These are phyloP conservation scores for Solanum megistacrolobum DNA, from an alignment of 257 asterid genomes.

Conservation along the genomic window DNA sequence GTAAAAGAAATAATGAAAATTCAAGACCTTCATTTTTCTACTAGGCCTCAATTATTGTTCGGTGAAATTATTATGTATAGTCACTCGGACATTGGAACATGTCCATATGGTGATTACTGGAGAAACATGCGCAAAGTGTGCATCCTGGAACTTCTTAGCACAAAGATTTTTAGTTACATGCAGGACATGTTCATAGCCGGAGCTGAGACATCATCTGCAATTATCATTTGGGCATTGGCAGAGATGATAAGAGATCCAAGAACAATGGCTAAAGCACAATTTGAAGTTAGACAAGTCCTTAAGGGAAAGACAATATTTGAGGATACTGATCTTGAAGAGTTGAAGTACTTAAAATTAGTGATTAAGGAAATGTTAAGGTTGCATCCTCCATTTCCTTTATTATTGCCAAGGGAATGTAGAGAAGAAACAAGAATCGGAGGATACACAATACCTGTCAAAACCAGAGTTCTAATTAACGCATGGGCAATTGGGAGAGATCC, in stretches of 20 bases:
- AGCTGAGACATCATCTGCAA: not conserved
- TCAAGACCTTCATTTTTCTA: not conserved
- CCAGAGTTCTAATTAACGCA: not conserved
- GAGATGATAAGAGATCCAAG: not conserved
- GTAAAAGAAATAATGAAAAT: not conserved
- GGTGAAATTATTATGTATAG: not conserved
- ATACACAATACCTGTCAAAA: not conserved
- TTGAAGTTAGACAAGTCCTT: not conserved
- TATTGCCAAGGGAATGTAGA: slow-evolving; percentile 1
- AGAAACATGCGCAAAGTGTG: not conserved
- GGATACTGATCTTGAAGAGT: not conserved
- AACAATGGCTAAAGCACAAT: not conserved
- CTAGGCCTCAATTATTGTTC: not conserved
- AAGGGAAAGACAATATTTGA: not conserved
- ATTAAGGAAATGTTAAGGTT: not conserved
- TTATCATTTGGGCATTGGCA: not conserved
- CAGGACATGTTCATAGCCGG: not conserved
- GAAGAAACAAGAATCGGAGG: not conserved
- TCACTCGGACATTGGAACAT: not conserved
- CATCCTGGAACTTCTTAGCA: not conserved
- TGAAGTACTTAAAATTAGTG: not conserved
- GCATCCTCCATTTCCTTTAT: not conserved
- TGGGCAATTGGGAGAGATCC: slow-evolving; percentile 11
- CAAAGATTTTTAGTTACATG: not conserved
- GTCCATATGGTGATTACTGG: not conserved